Conservation (phyloP, 805 yeast genomes). For the Nematodospora valgi region DNA sequence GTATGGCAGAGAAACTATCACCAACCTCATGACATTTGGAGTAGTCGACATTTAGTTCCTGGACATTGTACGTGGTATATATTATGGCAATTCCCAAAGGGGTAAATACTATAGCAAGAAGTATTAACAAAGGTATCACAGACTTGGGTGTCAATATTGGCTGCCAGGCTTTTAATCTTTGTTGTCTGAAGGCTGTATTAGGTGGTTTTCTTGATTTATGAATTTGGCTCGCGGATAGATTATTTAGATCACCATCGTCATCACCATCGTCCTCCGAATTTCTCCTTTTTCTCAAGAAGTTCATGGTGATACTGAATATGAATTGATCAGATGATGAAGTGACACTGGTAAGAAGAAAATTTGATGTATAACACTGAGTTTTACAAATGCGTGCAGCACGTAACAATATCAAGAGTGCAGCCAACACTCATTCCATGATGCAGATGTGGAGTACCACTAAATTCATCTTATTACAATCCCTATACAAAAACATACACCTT, state of each 20-base stretch:
- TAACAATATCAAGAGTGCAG: too few relatives aligned
- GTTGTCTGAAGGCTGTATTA: constrained; percentile 78
- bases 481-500: too few relatives aligned
- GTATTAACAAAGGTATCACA: constrained; percentile 77
- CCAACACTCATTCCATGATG: too few relatives aligned
- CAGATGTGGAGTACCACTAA: too few relatives aligned
- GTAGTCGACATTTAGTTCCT: constrained; percentile 72
- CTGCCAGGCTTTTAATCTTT: constrained; percentile 66
- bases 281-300: constrained; percentile 34
- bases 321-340: too few relatives aligned
- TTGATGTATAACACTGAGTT: too few relatives aligned
- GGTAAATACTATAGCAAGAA: constrained; percentile 75
- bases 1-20: constrained; percentile 47
- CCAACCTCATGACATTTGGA: constrained; percentile 62
- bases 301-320: constrained; percentile 25
- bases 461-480: too few relatives aligned
- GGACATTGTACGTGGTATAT: constrained; percentile 74
- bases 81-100: constrained; percentile 88
- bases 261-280: constrained; percentile 20
- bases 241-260: constrained; percentile 11
- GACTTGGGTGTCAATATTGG: constrained; percentile 91
- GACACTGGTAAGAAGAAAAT: too few relatives aligned
- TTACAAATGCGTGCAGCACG: too few relatives aligned
- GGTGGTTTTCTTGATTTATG: constrained; percentile 42
- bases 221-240: constrained; percentile 12